Evolutionary conservation across 345 rosid genomes (phyloP).

Genomic region (Fremontodendron californicum): DNA sequence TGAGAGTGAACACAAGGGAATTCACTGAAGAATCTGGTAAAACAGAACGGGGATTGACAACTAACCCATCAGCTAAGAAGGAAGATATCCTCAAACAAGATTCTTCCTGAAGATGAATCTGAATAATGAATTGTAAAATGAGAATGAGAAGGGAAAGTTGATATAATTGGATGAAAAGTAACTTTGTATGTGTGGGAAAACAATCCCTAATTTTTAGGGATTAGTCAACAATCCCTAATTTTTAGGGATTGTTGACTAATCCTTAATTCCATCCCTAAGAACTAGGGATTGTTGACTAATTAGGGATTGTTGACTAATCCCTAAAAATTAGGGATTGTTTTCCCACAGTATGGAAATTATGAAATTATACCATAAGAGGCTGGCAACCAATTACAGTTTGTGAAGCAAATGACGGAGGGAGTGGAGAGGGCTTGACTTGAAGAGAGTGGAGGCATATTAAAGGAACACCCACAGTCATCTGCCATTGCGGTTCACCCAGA

Average conservation of each 20-base stretch:
- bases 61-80: slow-evolving; percentile 92
- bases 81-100: slow-evolving; percentile 92
- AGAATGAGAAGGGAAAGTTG: slow-evolving; percentile 14
- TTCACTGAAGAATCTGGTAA: slow-evolving; percentile 75
- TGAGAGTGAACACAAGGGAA: slow-evolving; percentile 56
- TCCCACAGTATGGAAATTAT: slow-evolving; percentile 23
- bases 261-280: too few species aligned
- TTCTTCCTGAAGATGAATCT: slow-evolving; percentile 97
- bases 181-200: too few species aligned
- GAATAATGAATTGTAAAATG: slow-evolving; percentile 24
- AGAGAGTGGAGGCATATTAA: slow-evolving; percentile 76
- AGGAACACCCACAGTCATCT: slow-evolving; percentile 56
- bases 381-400: slow-evolving; percentile 83
- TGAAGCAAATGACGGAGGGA: slow-evolving; percentile 75
- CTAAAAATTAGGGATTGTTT: too few species aligned
- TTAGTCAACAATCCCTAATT: too few species aligned
- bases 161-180: slow-evolving; percentile 1
- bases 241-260: too few species aligned
- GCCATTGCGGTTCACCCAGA: slow-evolving; percentile 66
- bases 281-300: too few species aligned
- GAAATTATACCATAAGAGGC: slow-evolving; percentile 76
- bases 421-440: slow-evolving; percentile 90
- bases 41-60: slow-evolving; percentile 74
- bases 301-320: too few species aligned
- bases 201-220: too few species aligned